Evolutionary conservation across 2,329 filamentous ascomycete species (phyloP).

Genomic region (Delphinella strobiligena): DNA sequence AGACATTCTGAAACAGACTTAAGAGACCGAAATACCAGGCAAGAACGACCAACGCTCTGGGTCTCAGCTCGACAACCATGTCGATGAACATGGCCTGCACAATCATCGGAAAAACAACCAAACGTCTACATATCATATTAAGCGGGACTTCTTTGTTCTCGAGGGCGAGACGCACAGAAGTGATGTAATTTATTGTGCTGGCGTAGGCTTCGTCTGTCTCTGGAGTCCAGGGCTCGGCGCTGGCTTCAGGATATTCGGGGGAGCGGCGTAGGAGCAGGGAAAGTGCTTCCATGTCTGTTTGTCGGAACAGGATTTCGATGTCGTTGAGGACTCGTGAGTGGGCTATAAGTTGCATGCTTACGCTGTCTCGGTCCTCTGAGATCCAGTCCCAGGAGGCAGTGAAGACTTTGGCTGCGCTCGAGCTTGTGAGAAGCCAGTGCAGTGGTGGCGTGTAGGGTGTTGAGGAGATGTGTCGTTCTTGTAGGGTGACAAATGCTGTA

Average conservation of each 20-base stretch:
- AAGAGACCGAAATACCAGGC: constrained; percentile 23
- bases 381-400: constrained; percentile 15
- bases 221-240: constrained; percentile 4
- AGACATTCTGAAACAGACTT: constrained; percentile 16
- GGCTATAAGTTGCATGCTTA: constrained; percentile 8
- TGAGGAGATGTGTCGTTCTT: constrained; percentile 13
- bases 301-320: constrained; percentile 12
- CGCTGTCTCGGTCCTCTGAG: constrained; percentile 14
- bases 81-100: constrained; percentile 19
- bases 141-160: constrained; percentile 13
- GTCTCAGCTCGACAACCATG: constrained; percentile 19
- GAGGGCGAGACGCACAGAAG: constrained; percentile 16
- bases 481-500: constrained; percentile 17
- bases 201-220: constrained; percentile 17
- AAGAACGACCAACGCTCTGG: constrained; percentile 22
- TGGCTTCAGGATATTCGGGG: background rate
- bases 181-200: constrained; percentile 18
- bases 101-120: constrained; percentile 21
- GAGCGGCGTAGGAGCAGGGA: constrained; percentile 11
- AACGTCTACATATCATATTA: constrained; percentile 17
- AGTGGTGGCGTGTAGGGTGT: constrained; percentile 19
- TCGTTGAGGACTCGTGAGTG: constrained; percentile 3
- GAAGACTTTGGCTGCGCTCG: constrained; percentile 17
- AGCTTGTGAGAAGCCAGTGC: constrained; percentile 21
- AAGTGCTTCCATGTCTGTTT: constrained; percentile 14